Percentiles rank a stretch among this genome's conserved stretches.
Evolutionary conservation across 1,139 yeast species (phyloP).

Genomic region (Debaryomyces coudertii): DNA sequence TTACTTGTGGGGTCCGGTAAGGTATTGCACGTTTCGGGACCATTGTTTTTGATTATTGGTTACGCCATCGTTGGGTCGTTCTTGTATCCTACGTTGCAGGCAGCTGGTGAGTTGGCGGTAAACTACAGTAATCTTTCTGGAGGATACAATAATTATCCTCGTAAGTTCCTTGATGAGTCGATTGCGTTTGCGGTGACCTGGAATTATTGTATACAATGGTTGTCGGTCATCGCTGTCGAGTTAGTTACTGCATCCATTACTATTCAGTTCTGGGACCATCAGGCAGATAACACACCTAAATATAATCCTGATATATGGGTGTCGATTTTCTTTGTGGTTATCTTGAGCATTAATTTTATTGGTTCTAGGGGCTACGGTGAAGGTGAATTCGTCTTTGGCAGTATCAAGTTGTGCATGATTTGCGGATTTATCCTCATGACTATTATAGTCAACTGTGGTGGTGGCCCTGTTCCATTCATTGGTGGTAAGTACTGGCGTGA

Average conservation of each 20-base stretch:
- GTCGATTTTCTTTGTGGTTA: slow-evolving; percentile 29
- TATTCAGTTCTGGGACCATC: slow-evolving; percentile 36
- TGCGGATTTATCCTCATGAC: slow-evolving; percentile 35
- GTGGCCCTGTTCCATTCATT: slow-evolving; percentile 25
- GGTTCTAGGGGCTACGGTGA: slow-evolving; percentile 37
- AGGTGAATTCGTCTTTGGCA: slow-evolving; percentile 34
- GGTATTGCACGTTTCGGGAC: slow-evolving; percentile 38
- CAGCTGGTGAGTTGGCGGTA: slow-evolving; percentile 48
- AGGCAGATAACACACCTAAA: slow-evolving; percentile 4
- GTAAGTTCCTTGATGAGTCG: slow-evolving; percentile 41
- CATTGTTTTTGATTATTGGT: slow-evolving; percentile 38
- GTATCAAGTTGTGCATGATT: slow-evolving; percentile 24
- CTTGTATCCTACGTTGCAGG: slow-evolving; percentile 44
- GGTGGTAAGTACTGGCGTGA: slow-evolving; percentile 36
- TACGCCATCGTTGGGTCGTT: slow-evolving; percentile 44
- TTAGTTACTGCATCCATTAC: slow-evolving; percentile 47
- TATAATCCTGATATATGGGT: slow-evolving; percentile 35
- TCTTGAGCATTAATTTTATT: slow-evolving; percentile 27
- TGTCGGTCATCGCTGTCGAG: slow-evolving; percentile 44
- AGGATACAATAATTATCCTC: slow-evolving; percentile 44
- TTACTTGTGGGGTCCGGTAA: slow-evolving; percentile 44
- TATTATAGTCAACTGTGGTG: slow-evolving; percentile 34
- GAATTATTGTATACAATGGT: slow-evolving; percentile 49
- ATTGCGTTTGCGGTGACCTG: slow-evolving; percentile 45
- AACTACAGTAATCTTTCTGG: slow-evolving; percentile 43